phyloP scores from a whole-genome alignment of 208 protist genomes.

The Angomonas deanei region DNA sequence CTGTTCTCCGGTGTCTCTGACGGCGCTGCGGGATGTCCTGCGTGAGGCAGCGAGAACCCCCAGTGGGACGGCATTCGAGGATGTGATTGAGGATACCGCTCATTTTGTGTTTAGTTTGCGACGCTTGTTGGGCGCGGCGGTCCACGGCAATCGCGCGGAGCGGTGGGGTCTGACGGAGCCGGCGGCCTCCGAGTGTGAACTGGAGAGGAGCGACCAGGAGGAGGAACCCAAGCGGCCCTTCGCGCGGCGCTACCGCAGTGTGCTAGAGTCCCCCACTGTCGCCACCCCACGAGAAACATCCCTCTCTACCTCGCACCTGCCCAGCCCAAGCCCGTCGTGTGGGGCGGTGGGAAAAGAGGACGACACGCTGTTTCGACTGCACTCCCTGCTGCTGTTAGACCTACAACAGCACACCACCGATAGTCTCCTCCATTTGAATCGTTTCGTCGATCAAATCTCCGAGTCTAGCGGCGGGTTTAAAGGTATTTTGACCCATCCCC shows the following conservation, averaged over 20 bases:
- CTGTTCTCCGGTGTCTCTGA: neutral
- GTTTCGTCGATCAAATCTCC: neutral
- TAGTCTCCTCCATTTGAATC: conserved; percentile 13
- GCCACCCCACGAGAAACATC: too few species aligned
- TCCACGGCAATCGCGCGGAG: neutral
- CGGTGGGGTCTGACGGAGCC: neutral
- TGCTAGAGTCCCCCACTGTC: too few species aligned
- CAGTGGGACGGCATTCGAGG: neutral
- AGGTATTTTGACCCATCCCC: conserved; percentile 16
- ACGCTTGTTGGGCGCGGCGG: neutral
- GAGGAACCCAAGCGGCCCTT: neutral
- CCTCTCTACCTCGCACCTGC: too few species aligned
- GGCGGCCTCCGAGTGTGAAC: neutral
- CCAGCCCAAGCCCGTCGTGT: neutral
- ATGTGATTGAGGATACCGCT: neutral
- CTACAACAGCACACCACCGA: conserved; percentile 28
- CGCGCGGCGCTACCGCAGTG: neutral
- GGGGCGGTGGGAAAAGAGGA: neutral
- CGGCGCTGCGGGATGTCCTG: neutral
- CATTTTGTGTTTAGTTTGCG: neutral
- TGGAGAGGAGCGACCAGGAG: neutral
- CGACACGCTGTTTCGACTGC: conserved; percentile 9
- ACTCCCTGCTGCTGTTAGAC: conserved; percentile 22
- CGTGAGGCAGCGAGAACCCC: neutral
- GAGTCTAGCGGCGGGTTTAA: conserved; percentile 14